Conservation (phyloP, 2,329 filamentous ascomycete genomes). For the Xylaria sp. region DNA sequence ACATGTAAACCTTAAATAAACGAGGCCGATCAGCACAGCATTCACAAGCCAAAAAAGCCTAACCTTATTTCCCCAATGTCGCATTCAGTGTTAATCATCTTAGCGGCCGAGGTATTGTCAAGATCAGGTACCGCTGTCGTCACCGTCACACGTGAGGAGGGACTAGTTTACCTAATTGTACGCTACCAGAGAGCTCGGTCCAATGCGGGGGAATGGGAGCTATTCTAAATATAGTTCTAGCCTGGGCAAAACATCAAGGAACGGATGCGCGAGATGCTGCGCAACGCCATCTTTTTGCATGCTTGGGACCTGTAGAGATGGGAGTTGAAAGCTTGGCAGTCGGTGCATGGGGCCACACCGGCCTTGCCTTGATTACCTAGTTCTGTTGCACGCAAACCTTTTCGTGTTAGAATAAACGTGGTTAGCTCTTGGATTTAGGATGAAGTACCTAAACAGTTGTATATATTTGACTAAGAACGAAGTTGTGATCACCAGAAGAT, state of each 20-base stretch:
- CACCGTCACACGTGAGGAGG: slow-evolving; percentile 18
- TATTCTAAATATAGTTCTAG: slow-evolving; percentile 6
- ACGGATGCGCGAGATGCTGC: background rate
- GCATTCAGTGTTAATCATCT: background rate
- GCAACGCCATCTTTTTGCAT: background rate
- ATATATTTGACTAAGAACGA: background rate
- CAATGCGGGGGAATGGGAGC: background rate
- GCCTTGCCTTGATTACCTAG: too few relatives aligned
- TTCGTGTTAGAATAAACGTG: too few relatives aligned
- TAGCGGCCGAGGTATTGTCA: slow-evolving; percentile 24
- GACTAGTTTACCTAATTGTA: slow-evolving; percentile 9
- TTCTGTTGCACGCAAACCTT: too few relatives aligned
- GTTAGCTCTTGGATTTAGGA: too few relatives aligned
- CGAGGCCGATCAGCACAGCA: background rate
- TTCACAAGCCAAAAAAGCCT: background rate
- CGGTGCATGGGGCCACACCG: too few relatives aligned
- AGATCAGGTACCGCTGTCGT: slow-evolving; percentile 6
- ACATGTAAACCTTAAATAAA: background rate
- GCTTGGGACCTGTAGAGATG: background rate
- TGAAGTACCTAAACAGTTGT: background rate
- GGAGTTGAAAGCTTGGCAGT: too few relatives aligned
- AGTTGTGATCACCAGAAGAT: background rate
- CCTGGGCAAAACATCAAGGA: background rate
- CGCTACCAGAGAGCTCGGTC: background rate
- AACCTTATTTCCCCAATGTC: background rate